Base-by-base conservation (phyloP, 306 rosid species). In the Vigna reflexopilosa region DNA sequence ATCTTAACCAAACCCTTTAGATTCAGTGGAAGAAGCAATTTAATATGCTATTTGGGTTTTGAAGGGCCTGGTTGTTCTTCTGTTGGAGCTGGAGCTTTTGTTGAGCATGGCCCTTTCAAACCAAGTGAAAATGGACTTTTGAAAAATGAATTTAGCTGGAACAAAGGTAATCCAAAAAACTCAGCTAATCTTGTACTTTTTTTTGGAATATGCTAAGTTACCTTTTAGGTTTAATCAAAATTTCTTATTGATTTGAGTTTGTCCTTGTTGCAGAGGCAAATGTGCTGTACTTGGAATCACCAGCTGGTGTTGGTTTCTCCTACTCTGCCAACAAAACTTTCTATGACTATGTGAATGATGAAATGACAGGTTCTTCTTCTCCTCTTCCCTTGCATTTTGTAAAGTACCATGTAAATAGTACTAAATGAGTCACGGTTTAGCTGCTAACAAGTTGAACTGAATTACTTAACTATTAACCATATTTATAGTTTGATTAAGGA, bases 1-100 rank as follows among this genome's bases (percentile, higher is more conserved):
- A 72, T 62, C 6, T 40, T n/a, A 73, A 32, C 20, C 6, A 2
- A 24, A 61, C 24, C 14, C n/a, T 26, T 63, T 14, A 8, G 17
- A 45, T 40, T 77, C 11, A 56, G 67, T 59, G 44, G 70, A 64
- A 17, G 62, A 67, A 36, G 40, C 7, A 30, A 5, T 54, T 26
- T 76, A n/a, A 72, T 49, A 59, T 73, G 65, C 4, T 75, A 45
- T 34, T 15, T 84, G 55, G 52, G 67, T 82, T 82, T 70, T 73
- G 82, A 82, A 91, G 94, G 97, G 77, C 97, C 97, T 78, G 97
- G 91, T 12, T 92, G 97, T 87, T 92, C 95, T 56, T 92, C 97
- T 24, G 48, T 92, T 70, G 97, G 97, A 34, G 86, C 78, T 62
- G 94, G 97, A 78, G 94, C 94, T 71, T 87, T 92, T 45, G 61